These are phyloP conservation scores for Bipolaris cookei DNA, from an alignment of 2,329 filamentous ascomycete genomes.

Conservation along the genomic window DNA sequence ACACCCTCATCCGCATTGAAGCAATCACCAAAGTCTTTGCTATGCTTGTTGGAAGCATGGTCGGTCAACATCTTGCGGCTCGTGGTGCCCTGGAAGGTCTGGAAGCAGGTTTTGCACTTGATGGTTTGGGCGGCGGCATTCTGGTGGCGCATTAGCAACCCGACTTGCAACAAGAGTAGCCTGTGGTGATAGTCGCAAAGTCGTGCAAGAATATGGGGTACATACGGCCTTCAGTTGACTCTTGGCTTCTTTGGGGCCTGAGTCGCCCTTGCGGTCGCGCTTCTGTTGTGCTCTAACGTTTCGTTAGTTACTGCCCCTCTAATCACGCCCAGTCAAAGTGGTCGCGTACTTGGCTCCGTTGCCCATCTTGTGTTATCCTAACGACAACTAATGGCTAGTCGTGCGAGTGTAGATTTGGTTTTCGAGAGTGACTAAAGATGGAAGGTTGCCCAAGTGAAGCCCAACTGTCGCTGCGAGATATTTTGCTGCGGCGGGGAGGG, in stretches of 20 bases:
- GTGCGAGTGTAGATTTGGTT: constrained; percentile 15
- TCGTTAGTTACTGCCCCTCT: constrained; percentile 25
- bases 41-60: constrained; percentile 79
- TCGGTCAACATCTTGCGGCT: constrained; percentile 73
- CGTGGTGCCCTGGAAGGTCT: constrained; percentile 79
- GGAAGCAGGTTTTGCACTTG: constrained; percentile 77
- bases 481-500: constrained; percentile 30
- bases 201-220: neutral
- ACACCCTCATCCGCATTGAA: constrained; percentile 57
- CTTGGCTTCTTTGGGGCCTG: constrained; percentile 44
- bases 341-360: constrained; percentile 48
- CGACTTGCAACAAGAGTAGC: neutral
- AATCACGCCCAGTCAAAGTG: neutral
- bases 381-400: constrained; percentile 23
- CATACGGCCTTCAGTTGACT: constrained; percentile 46
- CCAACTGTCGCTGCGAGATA: constrained; percentile 28
- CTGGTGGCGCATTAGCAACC: constrained; percentile 49
- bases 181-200: neutral
- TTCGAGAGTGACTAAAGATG: constrained; percentile 14
- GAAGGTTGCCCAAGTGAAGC: constrained; percentile 16
- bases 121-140: constrained; percentile 77
- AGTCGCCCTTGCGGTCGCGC: constrained; percentile 45
- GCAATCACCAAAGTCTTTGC: constrained; percentile 72
- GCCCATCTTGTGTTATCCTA: constrained; percentile 38
- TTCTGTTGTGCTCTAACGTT: constrained; percentile 45